phyloP scores from a whole-genome alignment of 2,329 filamentous ascomycete species.

The Furcasterigmium sp. region DNA sequence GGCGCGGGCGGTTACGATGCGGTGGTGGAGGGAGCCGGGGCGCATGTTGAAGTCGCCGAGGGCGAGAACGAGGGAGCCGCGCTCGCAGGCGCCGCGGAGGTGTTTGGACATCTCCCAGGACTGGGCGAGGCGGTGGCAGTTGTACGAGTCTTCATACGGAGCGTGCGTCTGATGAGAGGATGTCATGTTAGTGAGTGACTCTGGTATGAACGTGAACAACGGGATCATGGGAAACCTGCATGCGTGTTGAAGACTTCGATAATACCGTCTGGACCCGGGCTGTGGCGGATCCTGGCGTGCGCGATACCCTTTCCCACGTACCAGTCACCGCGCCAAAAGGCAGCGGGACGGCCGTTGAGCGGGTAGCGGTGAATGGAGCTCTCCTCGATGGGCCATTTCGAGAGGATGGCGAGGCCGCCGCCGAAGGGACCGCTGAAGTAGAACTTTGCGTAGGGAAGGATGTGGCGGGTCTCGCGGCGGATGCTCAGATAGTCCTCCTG shows the following conservation, averaged over 20 bases:
- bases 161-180: constrained; percentile 56
- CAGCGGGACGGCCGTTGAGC: constrained; percentile 89
- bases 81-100: constrained; percentile 72
- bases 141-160: constrained; percentile 87
- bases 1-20: constrained; percentile 72
- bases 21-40: constrained; percentile 79
- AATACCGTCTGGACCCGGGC: constrained; percentile 57
- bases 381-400: constrained; percentile 87
- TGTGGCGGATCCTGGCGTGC: constrained; percentile 71
- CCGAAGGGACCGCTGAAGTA: constrained; percentile 88
- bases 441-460: constrained; percentile 88
- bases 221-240: constrained; percentile 36
- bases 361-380: constrained; percentile 81
- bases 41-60: constrained; percentile 96
- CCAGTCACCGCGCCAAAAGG: constrained; percentile 94
- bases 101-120: constrained; percentile 93
- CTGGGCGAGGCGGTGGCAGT: constrained; percentile 86
- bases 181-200: not conserved
- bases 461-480: constrained; percentile 62
- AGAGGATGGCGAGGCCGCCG: constrained; percentile 81
- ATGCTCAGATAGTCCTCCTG: constrained; percentile 78
- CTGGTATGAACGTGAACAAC: too few species aligned
- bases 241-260: constrained; percentile 93
- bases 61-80: constrained; percentile 78
- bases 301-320: constrained; percentile 94